A percentile compares a stretch with the other conserved stretches of the same genome.
Evolutionary conservation across 169 alveolate genomes (phyloP).

Genomic region (Plasmodium gaboni): DNA sequence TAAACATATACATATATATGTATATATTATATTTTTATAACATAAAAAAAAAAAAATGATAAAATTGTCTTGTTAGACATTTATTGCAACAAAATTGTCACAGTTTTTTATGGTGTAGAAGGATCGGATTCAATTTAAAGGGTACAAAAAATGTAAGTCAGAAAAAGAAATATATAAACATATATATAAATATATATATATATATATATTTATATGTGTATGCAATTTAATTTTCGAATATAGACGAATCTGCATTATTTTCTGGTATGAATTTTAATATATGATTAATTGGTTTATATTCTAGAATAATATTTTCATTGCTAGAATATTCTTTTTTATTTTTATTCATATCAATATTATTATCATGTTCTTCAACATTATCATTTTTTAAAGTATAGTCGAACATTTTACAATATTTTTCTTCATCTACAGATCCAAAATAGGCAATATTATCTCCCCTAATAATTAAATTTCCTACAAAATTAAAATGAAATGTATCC

Average conservation of each 20-base stretch:
- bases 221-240: conserved; percentile 40
- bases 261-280: conserved; percentile 34
- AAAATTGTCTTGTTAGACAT: too few species aligned
- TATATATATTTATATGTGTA: too few species aligned
- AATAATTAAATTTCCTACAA: conserved; percentile 81
- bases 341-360: neutral
- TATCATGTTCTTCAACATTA: conserved; percentile 1
- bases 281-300: conserved; percentile 44
- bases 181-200: too few species aligned
- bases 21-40: too few species aligned
- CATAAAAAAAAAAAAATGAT: too few species aligned
- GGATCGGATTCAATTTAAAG: too few species aligned
- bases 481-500: neutral
- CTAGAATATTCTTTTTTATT: conserved; percentile 2
- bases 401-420: conserved; percentile 78
- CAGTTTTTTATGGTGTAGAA: too few species aligned
- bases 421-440: conserved; percentile 84
- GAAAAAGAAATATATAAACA: too few species aligned
- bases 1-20: too few species aligned
- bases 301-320: conserved; percentile 12
- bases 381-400: conserved; percentile 60
- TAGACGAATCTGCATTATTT: conserved; percentile 6
- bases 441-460: conserved; percentile 88
- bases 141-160: too few species aligned
- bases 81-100: too few species aligned